A percentile compares a stretch with the other conserved stretches of the same genome.
Conservation (phyloP, 371 early-diverging fungal genomes). For the Blyttiomyces sp. region DNA sequence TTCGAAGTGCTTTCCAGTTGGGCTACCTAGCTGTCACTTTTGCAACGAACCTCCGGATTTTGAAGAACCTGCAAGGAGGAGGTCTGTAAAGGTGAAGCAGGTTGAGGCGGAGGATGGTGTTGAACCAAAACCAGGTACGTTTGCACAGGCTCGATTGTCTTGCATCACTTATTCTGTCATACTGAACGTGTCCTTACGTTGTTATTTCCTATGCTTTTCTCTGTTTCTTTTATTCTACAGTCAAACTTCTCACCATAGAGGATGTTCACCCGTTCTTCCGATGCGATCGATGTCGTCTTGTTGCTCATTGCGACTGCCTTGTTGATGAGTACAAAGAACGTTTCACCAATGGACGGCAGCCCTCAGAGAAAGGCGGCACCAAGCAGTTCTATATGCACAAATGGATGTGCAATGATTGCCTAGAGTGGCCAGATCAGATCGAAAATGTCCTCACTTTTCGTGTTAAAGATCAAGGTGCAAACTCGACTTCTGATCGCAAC, state of each 20-base stretch:
- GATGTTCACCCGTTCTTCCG: conserved; percentile 23
- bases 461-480: background rate
- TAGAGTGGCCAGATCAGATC: conserved; percentile 17
- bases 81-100: background rate
- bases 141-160: background rate
- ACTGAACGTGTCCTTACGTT: background rate
- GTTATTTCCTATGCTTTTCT: background rate
- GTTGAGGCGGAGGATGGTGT: background rate
- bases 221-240: background rate
- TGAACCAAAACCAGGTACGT: background rate
- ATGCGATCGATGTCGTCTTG: conserved; percentile 24
- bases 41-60: conserved; percentile 3
- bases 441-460: conserved; percentile 27
- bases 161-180: background rate
- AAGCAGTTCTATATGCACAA: conserved; percentile 7
- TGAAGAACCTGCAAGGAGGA: background rate
- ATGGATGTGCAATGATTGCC: conserved; percentile 37
- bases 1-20: conserved; percentile 1
- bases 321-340: conserved; percentile 11
- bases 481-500: background rate
- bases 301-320: conserved; percentile 30
- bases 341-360: conserved; percentile 1
- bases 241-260: background rate
- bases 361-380: conserved; percentile 4
- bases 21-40: conserved; percentile 1